A percentile compares a stretch with the other conserved stretches of the same genome.
Conservation (phyloP, 768 basidiomycete genomes). For the Boletus vermiculosoides region DNA sequence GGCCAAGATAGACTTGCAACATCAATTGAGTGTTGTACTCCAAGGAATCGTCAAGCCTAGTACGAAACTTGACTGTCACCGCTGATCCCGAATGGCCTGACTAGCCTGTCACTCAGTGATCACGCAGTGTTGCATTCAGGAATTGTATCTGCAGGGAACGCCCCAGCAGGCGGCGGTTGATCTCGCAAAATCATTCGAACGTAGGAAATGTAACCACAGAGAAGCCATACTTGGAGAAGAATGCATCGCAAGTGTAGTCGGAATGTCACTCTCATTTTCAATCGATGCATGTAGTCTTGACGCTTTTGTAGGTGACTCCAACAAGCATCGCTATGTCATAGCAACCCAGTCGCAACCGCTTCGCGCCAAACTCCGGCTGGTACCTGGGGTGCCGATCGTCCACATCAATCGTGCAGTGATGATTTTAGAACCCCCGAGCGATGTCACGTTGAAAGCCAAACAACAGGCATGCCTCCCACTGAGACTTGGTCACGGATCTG, state of each 20-base stretch:
- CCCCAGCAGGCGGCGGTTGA: slow-evolving; percentile 74
- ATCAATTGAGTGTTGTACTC: slow-evolving; percentile 72
- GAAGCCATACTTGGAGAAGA: slow-evolving; percentile 84
- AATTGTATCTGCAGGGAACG: slow-evolving; percentile 83
- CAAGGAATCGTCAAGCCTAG: slow-evolving; percentile 91
- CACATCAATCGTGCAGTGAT: slow-evolving; percentile 92
- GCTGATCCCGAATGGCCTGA: slow-evolving; percentile 25
- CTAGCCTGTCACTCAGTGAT: slow-evolving; percentile 78
- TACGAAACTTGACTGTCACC: slow-evolving; percentile 41
- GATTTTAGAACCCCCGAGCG: slow-evolving; percentile 88
- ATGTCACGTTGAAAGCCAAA: slow-evolving; percentile 71
- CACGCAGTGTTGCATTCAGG: slow-evolving; percentile 95
- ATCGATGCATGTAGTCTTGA: slow-evolving; percentile 7
- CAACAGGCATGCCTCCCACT: slow-evolving; percentile 42
- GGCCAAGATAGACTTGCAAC: slow-evolving; percentile 71
- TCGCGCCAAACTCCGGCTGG: slow-evolving; percentile 60
- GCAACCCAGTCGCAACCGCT: slow-evolving; percentile 80
- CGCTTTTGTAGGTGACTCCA: slow-evolving; percentile 57
- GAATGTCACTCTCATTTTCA: slow-evolving; percentile 37
- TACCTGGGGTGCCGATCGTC: slow-evolving; percentile 86
- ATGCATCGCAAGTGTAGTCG: slow-evolving; percentile 79
- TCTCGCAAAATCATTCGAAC: slow-evolving; percentile 90
- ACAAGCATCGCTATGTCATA: slow-evolving; percentile 91
- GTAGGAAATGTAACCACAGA: slow-evolving; percentile 92
- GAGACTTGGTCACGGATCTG: not conserved